Base-by-base conservation (phyloP, 164 flowering plant genomes). In the Paratinospora sagittata region DNA sequence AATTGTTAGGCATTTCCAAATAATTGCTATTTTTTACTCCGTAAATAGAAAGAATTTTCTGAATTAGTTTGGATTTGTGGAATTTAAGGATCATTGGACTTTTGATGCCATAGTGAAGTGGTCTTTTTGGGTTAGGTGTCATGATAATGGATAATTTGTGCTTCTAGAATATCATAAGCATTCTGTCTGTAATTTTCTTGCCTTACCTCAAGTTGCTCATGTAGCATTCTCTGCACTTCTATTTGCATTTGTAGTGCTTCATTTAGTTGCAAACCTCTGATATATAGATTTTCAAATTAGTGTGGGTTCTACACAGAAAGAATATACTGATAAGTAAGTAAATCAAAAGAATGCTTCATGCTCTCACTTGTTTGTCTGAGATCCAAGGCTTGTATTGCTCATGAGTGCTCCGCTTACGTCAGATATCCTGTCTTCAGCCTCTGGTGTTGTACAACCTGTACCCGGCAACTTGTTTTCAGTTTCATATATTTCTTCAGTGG, bases 181-280 rank as follows among this genome's bases (percentile, higher is more conserved):
- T n/a, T 55, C 61, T 19, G 4, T 3, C 17, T n/a, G 24, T n/a
- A 19, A 55, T 69, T 6, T 36, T 27, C n/a, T 19, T 41, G 27
- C 12, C 81, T 26, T 71, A 93, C 98, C 96, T 94, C 98, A 55
- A 91, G 95, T 80, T 94, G 97, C 72, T 94, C 97, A 70, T 91
- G 92, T 64, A 94, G 84, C 76, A 90, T 84, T 89, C 89, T 82
- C 81, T 94, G 97, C 69, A 90, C 98, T 82, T 94, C 98, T 72
- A 90, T 90, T 78, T 93, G 98, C 91, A 90, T 90, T 78, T 94
- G 90, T 70, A 94, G 80, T 61, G 98, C 85, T 81, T 94, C 98
- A 49, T 83, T 81, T 72, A 94, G 78, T 47, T 86, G 97, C 69
- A 87, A 69, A 76, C 75, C 76, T 79, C 98, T 90, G 94, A 52